Base-by-base conservation (phyloP, 805 yeast species). In the Sungouiella blattae region DNA sequence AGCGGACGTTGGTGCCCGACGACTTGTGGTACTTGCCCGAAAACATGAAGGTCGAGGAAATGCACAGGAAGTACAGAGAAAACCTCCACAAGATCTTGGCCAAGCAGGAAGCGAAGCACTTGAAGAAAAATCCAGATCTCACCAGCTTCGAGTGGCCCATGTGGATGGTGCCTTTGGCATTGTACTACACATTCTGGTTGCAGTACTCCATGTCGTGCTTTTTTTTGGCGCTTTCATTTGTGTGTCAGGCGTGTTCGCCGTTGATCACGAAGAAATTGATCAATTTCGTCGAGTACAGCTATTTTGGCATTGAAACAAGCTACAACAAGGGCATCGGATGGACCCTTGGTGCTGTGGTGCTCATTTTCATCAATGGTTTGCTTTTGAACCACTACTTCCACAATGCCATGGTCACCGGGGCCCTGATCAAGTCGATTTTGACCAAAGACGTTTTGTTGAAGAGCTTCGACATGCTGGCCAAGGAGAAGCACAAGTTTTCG, bases 281-380 rank as follows among this genome's bases (percentile, higher is more conserved):
- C 41, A 66, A 65, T 28, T 84, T 75, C 46, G 84, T 85, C n/a
- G 77, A 73, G 44, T 52, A 54, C 31, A 69, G 72, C 33, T 71
- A 73, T 6, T 52, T 57, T 17, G 74, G 75, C 6, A 57, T 69
- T 11, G 59, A 61, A 8, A 46, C 58, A 17, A 55, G 64, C 7
- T 60, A 65, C 37, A 81, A 78, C 22, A 64, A 60, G 27, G 96
- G 95, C 39, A 67, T 84, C 13, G 95, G 93, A 6, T 83, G 76
- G 47, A 82, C 89, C 6, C 61, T 87, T 31, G 95, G 89, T 13
- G 69, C 84, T 8, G 71, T 80, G 27, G 44, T 65, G 1, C 64
- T 88, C 57, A 74, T 83, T 46, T 43, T 53, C 36, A 30, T 62
- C 28, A 65, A 64, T 41, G 72, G 72, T 9, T 46, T 67, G 29